Percentiles rank a stretch among this genome's conserved stretches.
These are phyloP conservation scores for Lactarius quietus DNA, from an alignment of 768 basidiomycete genomes.

Conservation along the genomic window DNA sequence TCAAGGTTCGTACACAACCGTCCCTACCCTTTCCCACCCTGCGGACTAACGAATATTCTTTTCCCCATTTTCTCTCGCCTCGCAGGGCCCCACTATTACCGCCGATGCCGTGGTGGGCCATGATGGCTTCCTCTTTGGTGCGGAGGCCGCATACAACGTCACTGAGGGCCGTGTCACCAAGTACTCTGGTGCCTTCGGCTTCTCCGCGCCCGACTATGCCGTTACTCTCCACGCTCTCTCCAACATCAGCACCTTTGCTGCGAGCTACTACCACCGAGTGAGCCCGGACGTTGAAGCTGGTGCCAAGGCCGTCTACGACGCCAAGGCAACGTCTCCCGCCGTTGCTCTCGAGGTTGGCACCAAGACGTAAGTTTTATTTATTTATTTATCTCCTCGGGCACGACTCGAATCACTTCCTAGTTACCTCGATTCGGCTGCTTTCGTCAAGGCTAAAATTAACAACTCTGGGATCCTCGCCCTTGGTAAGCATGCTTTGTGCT, in stretches of 20 bases:
- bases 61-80: constrained; percentile 1
- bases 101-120: constrained; percentile 94
- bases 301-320: constrained; percentile 95
- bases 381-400: not conserved
- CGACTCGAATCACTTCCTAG: constrained; percentile 33
- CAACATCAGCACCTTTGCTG: constrained; percentile 91
- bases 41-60: not conserved
- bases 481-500: constrained; percentile 41
- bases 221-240: constrained; percentile 92
- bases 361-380: constrained; percentile 69
- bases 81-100: constrained; percentile 93
- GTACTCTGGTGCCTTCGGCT: constrained; percentile 90
- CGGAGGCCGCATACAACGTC: constrained; percentile 95
- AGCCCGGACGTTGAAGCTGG: constrained; percentile 89
- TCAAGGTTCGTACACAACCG: constrained; percentile 67
- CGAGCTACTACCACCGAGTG: constrained; percentile 98
- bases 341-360: constrained; percentile 93
- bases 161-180: constrained; percentile 88
- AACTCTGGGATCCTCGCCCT: constrained; percentile 88
- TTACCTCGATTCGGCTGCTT: constrained; percentile 83
- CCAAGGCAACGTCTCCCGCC: constrained; percentile 81
- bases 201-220: constrained; percentile 94
- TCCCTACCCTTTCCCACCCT: not conserved
- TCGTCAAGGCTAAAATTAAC: constrained; percentile 99
- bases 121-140: constrained; percentile 96